Conservation (phyloP, 108 stramenopile genomes). For the Fragilariopsis cylindrus region DNA sequence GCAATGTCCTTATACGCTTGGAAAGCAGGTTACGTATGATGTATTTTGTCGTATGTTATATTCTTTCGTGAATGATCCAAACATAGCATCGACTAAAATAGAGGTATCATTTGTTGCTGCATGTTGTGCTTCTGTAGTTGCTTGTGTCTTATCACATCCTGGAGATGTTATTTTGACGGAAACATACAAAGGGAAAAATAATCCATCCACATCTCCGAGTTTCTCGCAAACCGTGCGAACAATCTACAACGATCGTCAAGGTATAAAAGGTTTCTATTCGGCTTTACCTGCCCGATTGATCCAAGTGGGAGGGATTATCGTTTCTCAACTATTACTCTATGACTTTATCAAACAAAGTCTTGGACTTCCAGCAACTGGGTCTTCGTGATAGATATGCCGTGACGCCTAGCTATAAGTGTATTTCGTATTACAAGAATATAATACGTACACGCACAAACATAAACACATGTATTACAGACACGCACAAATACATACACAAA, state of each 20-base stretch:
- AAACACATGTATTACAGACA: no score
- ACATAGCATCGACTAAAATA: slow-evolving; percentile 47
- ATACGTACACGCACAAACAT: no score
- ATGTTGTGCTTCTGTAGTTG: slow-evolving; percentile 83
- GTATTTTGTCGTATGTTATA: slow-evolving; percentile 71
- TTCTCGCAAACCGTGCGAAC: slow-evolving; percentile 38
- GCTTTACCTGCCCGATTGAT: slow-evolving; percentile 84
- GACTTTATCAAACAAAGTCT: slow-evolving; percentile 91
- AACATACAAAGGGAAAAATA: slow-evolving; percentile 53
- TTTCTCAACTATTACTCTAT: slow-evolving; percentile 92
- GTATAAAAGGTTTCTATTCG: slow-evolving; percentile 64
- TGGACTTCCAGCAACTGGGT: slow-evolving; percentile 87
- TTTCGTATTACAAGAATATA: no score
- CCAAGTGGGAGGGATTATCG: slow-evolving; percentile 94
- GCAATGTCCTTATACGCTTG: slow-evolving; percentile 97
- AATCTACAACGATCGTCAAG: slow-evolving; percentile 28
- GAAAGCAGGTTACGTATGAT: slow-evolving; percentile 94
- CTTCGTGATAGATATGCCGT: slow-evolving; percentile 1
- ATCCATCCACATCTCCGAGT: not conserved
- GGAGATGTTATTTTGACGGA: slow-evolving; percentile 96
- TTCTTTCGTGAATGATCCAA: slow-evolving; percentile 21
- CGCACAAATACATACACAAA: no score
- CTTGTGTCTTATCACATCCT: slow-evolving; percentile 92
- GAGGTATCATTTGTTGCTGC: slow-evolving; percentile 74
- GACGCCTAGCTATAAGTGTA: no score